A percentile compares a stretch with the other conserved stretches of the same genome.
Conservation (phyloP, 2,329 filamentous ascomycete genomes). For the Colletotrichum aenigma region DNA sequence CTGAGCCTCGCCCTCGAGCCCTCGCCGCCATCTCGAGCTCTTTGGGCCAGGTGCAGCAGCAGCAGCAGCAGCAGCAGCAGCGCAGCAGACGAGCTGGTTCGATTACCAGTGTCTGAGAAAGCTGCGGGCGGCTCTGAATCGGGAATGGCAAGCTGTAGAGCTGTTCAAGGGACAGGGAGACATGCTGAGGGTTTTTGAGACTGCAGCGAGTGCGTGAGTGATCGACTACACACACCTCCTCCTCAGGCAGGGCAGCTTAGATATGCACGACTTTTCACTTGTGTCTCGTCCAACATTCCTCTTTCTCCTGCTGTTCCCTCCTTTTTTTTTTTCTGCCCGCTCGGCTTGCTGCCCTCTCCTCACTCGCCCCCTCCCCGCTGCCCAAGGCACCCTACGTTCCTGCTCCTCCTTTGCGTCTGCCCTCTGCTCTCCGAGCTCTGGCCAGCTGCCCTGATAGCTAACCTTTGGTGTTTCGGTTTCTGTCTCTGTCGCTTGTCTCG, state of each 20-base stretch:
- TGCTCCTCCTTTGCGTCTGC: not conserved
- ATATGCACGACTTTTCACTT: not conserved
- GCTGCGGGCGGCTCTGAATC: conserved; percentile 1
- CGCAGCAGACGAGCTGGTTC: not conserved
- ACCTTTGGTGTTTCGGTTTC: not conserved
- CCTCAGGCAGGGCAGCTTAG: not conserved
- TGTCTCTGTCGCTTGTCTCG: not conserved
- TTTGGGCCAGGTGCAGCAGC: not conserved
- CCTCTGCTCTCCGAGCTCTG: not conserved
- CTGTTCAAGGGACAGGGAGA: not conserved
- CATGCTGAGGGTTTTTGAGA: not conserved
- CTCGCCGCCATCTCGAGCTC: not conserved
- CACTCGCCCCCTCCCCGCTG: not conserved
- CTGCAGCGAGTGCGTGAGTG: not conserved
- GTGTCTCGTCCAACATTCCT: not conserved
- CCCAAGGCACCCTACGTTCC: not conserved
- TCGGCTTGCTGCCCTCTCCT: not conserved
- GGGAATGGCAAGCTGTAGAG: not conserved
- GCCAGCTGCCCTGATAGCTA: not conserved
- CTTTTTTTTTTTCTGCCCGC: not conserved
- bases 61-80: not conserved
- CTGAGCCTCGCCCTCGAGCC: not conserved
- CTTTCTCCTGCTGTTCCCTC: not conserved
- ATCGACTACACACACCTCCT: not conserved
- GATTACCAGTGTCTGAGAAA: not conserved